These are phyloP conservation scores for Mycena floridula DNA, from an alignment of 768 basidiomycete genomes.

Conservation along the genomic window DNA sequence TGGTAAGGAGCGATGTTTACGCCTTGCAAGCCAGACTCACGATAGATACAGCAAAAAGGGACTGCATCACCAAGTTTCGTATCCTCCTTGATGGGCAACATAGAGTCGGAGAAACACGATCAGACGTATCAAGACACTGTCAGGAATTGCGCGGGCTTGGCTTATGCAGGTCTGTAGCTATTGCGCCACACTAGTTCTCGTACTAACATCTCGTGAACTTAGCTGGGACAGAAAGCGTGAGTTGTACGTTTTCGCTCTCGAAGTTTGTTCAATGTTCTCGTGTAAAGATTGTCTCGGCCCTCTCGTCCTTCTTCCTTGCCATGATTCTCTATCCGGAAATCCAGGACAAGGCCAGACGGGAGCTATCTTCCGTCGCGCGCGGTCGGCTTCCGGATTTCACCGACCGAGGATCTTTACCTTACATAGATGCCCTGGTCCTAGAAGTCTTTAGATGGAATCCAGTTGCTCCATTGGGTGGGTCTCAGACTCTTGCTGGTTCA, in stretches of 20 bases:
- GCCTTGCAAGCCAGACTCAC: neutral
- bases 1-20: conserved; percentile 24
- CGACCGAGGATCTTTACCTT: conserved; percentile 28
- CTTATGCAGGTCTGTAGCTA: conserved; percentile 27
- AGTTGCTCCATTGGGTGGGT: conserved; percentile 23
- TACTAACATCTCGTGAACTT: neutral
- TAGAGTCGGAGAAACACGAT: conserved; percentile 15
- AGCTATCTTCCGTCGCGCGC: conserved; percentile 26
- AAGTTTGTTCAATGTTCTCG: neutral
- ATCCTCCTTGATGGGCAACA: conserved; percentile 20
- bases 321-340: conserved; percentile 29
- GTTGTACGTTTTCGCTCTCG: conserved; percentile 3
- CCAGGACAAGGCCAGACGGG: conserved; percentile 21
- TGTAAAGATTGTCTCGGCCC: conserved; percentile 24
- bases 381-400: conserved; percentile 22
- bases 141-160: conserved; percentile 29
- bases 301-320: conserved; percentile 29
- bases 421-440: conserved; percentile 33
- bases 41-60: conserved; percentile 15
- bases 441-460: conserved; percentile 32
- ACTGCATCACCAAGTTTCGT: conserved; percentile 28
- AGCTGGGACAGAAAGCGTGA: conserved; percentile 39
- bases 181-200: neutral
- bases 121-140: conserved; percentile 22
- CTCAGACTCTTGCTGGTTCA: neutral